Evolutionary conservation across 495 filamentous ascomycete species (phyloP).

Genomic region (Neurospora sp.): DNA sequence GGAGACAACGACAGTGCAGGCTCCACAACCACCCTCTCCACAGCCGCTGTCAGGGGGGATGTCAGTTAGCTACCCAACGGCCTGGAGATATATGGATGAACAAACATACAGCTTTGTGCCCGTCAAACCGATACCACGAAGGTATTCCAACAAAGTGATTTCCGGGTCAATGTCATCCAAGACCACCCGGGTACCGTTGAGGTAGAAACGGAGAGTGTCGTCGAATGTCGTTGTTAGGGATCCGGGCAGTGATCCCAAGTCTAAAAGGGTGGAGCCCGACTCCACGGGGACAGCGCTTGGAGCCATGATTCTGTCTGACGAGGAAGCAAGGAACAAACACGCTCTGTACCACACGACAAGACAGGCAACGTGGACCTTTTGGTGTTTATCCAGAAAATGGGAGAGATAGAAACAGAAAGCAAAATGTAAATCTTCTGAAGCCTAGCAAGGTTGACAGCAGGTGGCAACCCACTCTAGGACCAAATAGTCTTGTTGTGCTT

Average conservation of each 20-base stretch:
- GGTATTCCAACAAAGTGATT: constrained; percentile 84
- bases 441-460: neutral
- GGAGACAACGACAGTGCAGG: constrained; percentile 91
- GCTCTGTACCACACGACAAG: too few relatives aligned
- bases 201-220: constrained; percentile 67
- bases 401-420: neutral
- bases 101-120: constrained; percentile 47
- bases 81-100: constrained; percentile 2
- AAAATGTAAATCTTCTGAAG: neutral
- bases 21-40: constrained; percentile 92
- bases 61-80: constrained; percentile 10
- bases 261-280: constrained; percentile 13
- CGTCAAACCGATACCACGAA: constrained; percentile 82
- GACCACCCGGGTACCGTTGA: constrained; percentile 87
- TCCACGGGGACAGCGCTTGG: constrained; percentile 36
- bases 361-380: neutral
- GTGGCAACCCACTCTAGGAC: neutral
- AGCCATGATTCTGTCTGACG: constrained; percentile 27
- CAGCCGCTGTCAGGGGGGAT: constrained; percentile 54
- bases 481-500: neutral
- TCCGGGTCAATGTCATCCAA: constrained; percentile 81
- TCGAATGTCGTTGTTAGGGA: constrained; percentile 31
- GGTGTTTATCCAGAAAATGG: neutral
- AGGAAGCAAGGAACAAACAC: neutral
- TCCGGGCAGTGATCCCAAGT: neutral